Conservation (phyloP, 2,329 filamentous ascomycete genomes). For the Colletotrichum tamarilloi region DNA sequence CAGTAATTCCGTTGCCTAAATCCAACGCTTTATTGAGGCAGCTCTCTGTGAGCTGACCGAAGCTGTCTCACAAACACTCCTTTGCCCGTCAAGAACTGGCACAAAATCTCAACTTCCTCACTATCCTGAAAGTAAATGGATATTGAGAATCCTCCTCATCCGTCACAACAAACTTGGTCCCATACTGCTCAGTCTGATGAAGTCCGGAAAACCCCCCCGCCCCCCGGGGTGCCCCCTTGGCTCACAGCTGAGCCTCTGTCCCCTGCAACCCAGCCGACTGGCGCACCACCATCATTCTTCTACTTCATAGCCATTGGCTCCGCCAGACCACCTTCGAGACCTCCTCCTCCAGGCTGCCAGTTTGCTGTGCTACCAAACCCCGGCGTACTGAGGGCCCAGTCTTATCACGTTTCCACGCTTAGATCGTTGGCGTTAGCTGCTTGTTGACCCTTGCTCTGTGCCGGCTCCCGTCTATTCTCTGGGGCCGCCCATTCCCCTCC, state of each 20-base stretch:
- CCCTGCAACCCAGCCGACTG: slow-evolving; percentile 19
- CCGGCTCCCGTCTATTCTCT: slow-evolving; percentile 15
- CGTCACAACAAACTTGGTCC: not conserved
- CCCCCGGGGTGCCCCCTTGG: not conserved
- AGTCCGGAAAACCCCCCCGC: not conserved
- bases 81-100: not conserved
- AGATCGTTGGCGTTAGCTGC: not conserved
- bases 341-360: slow-evolving; percentile 20
- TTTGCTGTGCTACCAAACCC: slow-evolving; percentile 19
- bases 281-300: slow-evolving; percentile 19
- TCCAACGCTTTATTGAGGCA: not conserved
- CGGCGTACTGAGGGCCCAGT: not conserved
- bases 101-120: not conserved
- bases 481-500: not conserved
- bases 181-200: slow-evolving; percentile 2
- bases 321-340: slow-evolving; percentile 29
- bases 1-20: not conserved
- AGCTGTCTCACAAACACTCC: not conserved
- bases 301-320: slow-evolving; percentile 14
- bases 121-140: not conserved
- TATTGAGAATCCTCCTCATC: not conserved
- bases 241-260: slow-evolving; percentile 28
- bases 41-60: not conserved
- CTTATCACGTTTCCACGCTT: slow-evolving; percentile 8
- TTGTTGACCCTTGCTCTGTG: slow-evolving; percentile 23